Evolutionary conservation across 2,329 filamentous ascomycete genomes (phyloP), one percentile per base, ranked within the genome.

Genomic region (Cryoendolithus antarcticus): DNA sequence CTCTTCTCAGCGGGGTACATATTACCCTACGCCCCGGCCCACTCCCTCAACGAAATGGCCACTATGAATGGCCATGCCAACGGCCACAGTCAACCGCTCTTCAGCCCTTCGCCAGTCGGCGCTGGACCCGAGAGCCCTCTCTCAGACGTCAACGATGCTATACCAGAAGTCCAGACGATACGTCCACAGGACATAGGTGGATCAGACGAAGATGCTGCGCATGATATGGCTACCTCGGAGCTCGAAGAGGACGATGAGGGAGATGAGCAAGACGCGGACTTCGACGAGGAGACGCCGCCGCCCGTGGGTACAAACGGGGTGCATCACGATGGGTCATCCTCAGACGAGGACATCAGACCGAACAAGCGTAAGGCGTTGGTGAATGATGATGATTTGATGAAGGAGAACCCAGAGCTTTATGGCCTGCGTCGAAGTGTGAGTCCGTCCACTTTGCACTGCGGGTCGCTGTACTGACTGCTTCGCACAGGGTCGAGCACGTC

Each of bases 391-490:
- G 80, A 86, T 34, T 88, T 80, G 56, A 94, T 96, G 52, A 74
- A 80, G 53, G 82, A 85, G 56, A 93, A 98, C 55, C 91, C 91
- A 33, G 86, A 94, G 63, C 70, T 98, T 6, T 98, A 96, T 66
- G 91, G 91, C 35, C 71, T 98, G 50, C 78, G 91, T 52, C 77
- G 91, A 66, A 98, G 91, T 67, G 88, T 91, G 79, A 47, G 82
- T 63, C 31, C 37, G 46, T 37, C 40, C 29, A n/a, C 39, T 27
- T 33, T 39, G 39, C 34, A 32, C 30, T 33, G 30, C 12, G 41
- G 19, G 30, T 34, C 19, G 34, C 35, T 35, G 48, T 46, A 58
- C 61, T 66, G 54, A 65, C 54, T 47, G 34, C 38, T 37, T 43
- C 19, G 44, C 38, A 40, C 47, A 72, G 70, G 67, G 72, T 57